These are phyloP conservation scores for Taphrina betulina DNA, from an alignment of 1,139 yeast species.

Conservation along the genomic window DNA sequence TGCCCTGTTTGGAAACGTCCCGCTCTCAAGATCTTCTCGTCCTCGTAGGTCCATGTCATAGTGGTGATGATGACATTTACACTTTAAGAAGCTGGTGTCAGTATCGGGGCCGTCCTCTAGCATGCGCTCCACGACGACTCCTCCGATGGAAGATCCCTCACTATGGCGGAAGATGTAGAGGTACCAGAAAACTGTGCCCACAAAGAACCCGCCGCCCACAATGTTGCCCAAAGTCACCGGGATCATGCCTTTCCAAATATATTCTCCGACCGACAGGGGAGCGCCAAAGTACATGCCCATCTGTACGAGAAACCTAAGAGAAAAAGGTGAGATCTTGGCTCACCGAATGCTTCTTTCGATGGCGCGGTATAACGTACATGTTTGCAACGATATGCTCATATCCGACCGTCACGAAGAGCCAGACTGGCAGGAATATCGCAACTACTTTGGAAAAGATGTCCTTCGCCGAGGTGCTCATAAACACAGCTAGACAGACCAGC, in stretches of 20 bases:
- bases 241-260: constrained; percentile 60
- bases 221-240: constrained; percentile 38
- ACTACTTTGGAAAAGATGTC: constrained; percentile 72
- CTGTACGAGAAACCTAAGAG: too few relatives aligned
- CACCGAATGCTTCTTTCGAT: too few relatives aligned
- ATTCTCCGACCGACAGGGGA: constrained; percentile 57
- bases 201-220: constrained; percentile 37
- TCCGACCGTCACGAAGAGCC: constrained; percentile 71
- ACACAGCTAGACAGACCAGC: constrained; percentile 70
- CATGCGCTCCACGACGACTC: constrained; percentile 17
- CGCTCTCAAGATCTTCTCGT: not conserved
- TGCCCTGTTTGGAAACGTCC: not conserved
- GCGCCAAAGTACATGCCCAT: constrained; percentile 69
- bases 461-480: constrained; percentile 71
- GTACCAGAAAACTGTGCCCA: constrained; percentile 37
- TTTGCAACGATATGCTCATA: constrained; percentile 81
- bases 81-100: constrained; percentile 7
- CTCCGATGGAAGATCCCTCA: constrained; percentile 9
- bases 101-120: too few relatives aligned
- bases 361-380: too few relatives aligned
- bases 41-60: not conserved
- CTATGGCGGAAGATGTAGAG: constrained; percentile 32
- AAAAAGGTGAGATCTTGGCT: too few relatives aligned
- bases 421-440: constrained; percentile 63
- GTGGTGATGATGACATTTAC: constrained; percentile 7